These are phyloP conservation scores for Sambucus nigra DNA, from an alignment of 129 eudicot species.

Conservation along the genomic window DNA sequence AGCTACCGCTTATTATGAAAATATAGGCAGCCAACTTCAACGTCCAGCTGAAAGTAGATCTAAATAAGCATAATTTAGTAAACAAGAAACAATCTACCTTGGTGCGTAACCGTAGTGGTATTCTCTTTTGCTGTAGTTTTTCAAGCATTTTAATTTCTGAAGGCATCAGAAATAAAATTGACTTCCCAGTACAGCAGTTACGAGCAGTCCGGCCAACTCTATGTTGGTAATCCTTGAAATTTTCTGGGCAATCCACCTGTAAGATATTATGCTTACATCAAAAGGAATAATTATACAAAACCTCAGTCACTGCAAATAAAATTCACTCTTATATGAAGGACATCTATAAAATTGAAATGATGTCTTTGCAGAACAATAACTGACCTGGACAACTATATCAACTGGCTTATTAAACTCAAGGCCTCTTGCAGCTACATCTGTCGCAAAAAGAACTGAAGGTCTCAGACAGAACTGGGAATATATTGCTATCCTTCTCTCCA, in stretches of 20 bases:
- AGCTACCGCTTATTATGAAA: too few relatives aligned
- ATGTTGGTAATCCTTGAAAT: conserved; percentile 77
- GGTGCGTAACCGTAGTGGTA: conserved; percentile 47
- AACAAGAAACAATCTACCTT: conserved; percentile 27
- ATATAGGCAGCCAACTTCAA: conserved; percentile 1
- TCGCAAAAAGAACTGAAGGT: conserved; percentile 54
- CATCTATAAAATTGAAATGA: too few relatives aligned
- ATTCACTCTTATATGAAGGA: too few relatives aligned
- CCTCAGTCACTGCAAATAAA: too few relatives aligned
- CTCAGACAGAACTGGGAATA: conserved; percentile 64
- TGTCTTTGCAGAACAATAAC: background rate
- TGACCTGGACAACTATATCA: conserved; percentile 99
- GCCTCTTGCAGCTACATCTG: conserved; percentile 88
- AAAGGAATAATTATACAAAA: background rate
- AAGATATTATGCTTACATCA: too few relatives aligned
- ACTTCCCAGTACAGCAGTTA: conserved; percentile 58
- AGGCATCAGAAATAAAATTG: conserved; percentile 73
- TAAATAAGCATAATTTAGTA: background rate
- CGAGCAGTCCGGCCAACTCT: conserved; percentile 99
- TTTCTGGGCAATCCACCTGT: conserved; percentile 87
- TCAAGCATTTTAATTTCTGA: conserved; percentile 86
- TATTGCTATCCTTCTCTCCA: conserved; percentile 54
- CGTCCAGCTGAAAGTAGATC: too few relatives aligned
- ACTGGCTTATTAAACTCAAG: conserved; percentile 85
- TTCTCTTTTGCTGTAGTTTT: conserved; percentile 64